These are phyloP conservation scores for Mortierella claussenii DNA, from an alignment of 192 early-diverging fungal genomes.

Conservation along the genomic window DNA sequence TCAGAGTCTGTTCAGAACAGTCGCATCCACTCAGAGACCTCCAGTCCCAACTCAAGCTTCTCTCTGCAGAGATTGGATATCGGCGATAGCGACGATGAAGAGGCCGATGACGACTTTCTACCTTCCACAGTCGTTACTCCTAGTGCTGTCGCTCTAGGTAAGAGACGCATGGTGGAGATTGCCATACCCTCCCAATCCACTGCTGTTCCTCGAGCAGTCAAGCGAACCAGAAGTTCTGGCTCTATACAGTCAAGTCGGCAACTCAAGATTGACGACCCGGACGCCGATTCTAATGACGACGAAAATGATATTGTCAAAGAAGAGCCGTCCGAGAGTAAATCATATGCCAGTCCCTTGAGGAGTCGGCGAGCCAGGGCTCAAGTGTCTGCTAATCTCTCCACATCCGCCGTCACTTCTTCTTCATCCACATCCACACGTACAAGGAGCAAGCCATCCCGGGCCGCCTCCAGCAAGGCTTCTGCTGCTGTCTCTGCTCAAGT, in stretches of 20 bases:
- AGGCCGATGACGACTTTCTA: slow-evolving; percentile 27
- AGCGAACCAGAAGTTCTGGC: slow-evolving; percentile 28
- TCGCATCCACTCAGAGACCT: slow-evolving; percentile 19
- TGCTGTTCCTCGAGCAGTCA: not conserved
- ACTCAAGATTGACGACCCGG: slow-evolving; percentile 9
- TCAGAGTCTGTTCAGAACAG: slow-evolving; percentile 15
- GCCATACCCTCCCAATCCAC: not conserved
- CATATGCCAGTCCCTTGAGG: not conserved
- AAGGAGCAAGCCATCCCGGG: slow-evolving; percentile 11
- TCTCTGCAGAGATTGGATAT: slow-evolving; percentile 19
- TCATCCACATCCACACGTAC: not conserved
- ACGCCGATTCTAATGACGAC: slow-evolving; percentile 2
- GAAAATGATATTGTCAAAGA: not conserved
- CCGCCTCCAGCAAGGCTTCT: slow-evolving; percentile 22
- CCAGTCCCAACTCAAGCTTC: slow-evolving; percentile 32
- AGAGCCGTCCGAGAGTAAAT: not conserved
- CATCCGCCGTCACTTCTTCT: not conserved
- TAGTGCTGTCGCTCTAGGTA: slow-evolving; percentile 33
- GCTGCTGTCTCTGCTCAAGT: slow-evolving; percentile 15
- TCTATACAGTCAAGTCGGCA: not conserved
- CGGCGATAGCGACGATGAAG: slow-evolving; percentile 5
- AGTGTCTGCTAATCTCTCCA: not conserved
- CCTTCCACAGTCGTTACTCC: slow-evolving; percentile 24
- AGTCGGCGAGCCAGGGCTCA: not conserved
- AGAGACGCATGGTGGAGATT: slow-evolving; percentile 26